Evolutionary conservation across 495 filamentous ascomycete species (phyloP), one percentile per base, ranked within the genome.

Genomic region (Daldinia caldariorum): DNA sequence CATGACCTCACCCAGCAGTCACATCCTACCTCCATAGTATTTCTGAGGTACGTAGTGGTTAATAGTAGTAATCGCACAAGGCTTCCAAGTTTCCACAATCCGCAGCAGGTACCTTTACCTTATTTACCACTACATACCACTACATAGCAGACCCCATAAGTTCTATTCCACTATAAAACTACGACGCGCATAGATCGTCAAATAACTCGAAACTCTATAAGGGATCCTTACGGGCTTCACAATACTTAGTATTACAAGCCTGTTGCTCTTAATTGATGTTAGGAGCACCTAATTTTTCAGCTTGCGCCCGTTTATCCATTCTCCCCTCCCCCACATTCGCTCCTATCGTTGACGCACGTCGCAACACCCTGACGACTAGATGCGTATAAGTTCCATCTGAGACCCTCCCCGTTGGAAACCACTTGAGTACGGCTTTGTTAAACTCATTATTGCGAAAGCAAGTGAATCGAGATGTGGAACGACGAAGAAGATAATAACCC

Each of bases 401-500:
- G 43, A 62, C 9, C 14, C 29, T 35, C 32, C 16, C 41, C 6
- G 3, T 59, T 61, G 20, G 63, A 13, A 39, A 58, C 12, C 18
- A 4, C 16, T 61, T 1, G 59, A 39, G 57, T 53, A 58, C 34
- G 66, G 50, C 70, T 73, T 73, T 73, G 70, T 70, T 45, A 20
- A 16, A 22, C n/a, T 12, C 43, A 58, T 60, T 39, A 14, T 45
- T 18, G 26, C 10, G 20, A 47, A 55, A 61, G 51, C 32, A 65
- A 61, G 43, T 58, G 63, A 61, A 57, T 69, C 75, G 79, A 67
- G 60, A 84, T 84, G 90, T 92, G 90, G 93, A 94, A 97, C 85
- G 93, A 96, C 83, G 93, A 97, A 80, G 90, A 92, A 76, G 85
- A 87, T 60, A 97, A 97, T 80, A 97, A 97, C 73, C 93, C 93